These are phyloP conservation scores for Rhodotorula sp. DNA, from an alignment of 1,284 basidiomycete genomes.

Conservation along the genomic window DNA sequence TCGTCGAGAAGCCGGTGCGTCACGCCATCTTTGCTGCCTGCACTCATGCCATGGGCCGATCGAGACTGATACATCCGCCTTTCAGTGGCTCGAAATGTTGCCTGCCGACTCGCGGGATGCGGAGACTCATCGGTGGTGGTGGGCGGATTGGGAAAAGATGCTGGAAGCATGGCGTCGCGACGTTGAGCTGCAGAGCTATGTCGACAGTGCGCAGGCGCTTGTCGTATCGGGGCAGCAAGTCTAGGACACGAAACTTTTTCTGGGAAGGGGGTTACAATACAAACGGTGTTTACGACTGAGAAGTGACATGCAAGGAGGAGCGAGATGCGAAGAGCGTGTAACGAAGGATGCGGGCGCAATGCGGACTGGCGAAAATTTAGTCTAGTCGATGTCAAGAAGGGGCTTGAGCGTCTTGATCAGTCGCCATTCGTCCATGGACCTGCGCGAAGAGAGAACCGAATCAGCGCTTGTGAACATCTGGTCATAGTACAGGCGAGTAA, in stretches of 20 bases:
- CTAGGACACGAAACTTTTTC: no score
- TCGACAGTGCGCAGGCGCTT: neutral
- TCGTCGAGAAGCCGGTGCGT: conserved; percentile 20
- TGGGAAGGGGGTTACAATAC: neutral
- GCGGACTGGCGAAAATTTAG: no score
- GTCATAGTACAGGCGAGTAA: neutral
- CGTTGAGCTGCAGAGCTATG: neutral
- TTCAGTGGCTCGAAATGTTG: conserved; percentile 12
- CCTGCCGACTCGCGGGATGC: neutral
- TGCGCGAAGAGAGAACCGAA: conserved; percentile 50
- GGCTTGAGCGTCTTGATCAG: conserved; percentile 89
- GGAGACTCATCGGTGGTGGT: conserved; percentile 19
- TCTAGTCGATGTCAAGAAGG: conserved; percentile 57
- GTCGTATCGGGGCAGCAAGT: neutral
- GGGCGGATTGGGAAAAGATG: conserved; percentile 10
- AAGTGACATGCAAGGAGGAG: neutral
- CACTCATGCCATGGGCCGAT: neutral
- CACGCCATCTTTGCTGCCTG: neutral
- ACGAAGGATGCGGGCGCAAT: neutral
- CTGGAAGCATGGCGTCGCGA: neutral
- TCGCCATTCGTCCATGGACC: conserved; percentile 94
- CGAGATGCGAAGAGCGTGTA: neutral
- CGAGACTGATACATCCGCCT: neutral
- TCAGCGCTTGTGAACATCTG: conserved; percentile 24
- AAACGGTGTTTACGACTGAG: neutral